Evolutionary conservation across 2,329 filamentous ascomycete genomes (phyloP), one percentile per base, ranked within the genome.

Genomic region (Thelonectria discophora): DNA sequence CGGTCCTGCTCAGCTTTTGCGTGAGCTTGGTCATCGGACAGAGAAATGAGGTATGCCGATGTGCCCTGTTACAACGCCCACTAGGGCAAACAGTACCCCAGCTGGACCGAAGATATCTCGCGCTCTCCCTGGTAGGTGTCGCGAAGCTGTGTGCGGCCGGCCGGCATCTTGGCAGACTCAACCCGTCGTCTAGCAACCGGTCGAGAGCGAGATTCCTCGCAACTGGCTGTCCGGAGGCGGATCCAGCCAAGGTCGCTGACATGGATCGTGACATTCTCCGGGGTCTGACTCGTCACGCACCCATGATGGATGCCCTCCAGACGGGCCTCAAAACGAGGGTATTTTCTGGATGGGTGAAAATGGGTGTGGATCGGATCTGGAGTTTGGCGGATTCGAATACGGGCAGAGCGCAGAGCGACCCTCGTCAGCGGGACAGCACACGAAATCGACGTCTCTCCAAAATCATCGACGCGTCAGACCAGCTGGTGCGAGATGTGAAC

Each of bases 81-180:
- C 34, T 42, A 46, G 47, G 47, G 30, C 42, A 55, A 49, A 42
- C 21, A 55, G 48, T 53, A 56, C 48, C 48, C 48, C 48, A 53
- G 42, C 42, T 27, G 58, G 15, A 37, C 24, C n/a, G 21, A 45
- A 24, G 30, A 27, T 45, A 15, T 52, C 51, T 53, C 53, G 48
- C 55, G 54, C 49, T 47, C 21, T n/a, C 50, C 39, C 18, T 24
- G 21, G 18, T 55, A 42, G 24, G 27, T 43, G 45, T 40, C 17
- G n/a, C 53, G 42, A 48, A 27, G 18, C 15, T 20, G 21, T 43
- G 20, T 32, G 27, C 4, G 27, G 30, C 18, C 9, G 30, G 18
- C 24, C 20, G 11, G 27, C 13, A 34, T 51, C 10, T 46, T 27
- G 13, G 18, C 37, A 13, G 18, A 27, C 27, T 57, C 7, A 30